Evolutionary conservation across 2,329 filamentous ascomycete species (phyloP), one percentile per base, ranked within the genome.

Genomic region (Onygenales sp.): DNA sequence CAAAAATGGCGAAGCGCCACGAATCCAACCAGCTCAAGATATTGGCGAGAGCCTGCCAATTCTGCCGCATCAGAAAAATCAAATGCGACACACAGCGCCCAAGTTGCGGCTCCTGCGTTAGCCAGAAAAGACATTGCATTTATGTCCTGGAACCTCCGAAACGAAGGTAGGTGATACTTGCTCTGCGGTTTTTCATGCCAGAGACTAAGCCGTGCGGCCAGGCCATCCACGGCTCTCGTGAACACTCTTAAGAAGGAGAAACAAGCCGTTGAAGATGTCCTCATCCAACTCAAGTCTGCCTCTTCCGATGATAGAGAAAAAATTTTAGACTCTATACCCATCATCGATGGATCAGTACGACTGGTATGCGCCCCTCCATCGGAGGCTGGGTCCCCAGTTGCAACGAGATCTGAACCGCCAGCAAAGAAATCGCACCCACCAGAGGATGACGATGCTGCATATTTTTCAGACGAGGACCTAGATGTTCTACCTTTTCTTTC

Each of bases 11-110:
- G 43, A 58, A 54, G 42, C 47, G 46, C 13, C 56, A 52, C 7
- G 55, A 58, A 32, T 31, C 53, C 8, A 34, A 39, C 42, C 55
- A 55, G 50, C 57, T 55, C 21, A 58, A 58, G 49, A 57, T 57
- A 32, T 43, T 65, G 64, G 42, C 56, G 6, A 56, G 59, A 55
- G 62, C 65, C 8, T 70, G 67, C 54, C 65, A 70, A 52, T 62
- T 69, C 42, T 70, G 67, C 56, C 67, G 68, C 47, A 55, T 56
- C 17, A 56, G 64, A 40, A 69, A 64, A 53, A 68, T 69, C 42
- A 67, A 65, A 56, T 69, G 67, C 59, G 65, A 69, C 54, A 62
- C 61, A 55, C 54, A 61, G 52, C 65, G 64, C 45, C 67, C 67
- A 54, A 63, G 61, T 39, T 69, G 67, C 58, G 63, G 63, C 40